Conservation (phyloP, 2,329 filamentous ascomycete genomes). For the Dactylellina parvicollis region DNA sequence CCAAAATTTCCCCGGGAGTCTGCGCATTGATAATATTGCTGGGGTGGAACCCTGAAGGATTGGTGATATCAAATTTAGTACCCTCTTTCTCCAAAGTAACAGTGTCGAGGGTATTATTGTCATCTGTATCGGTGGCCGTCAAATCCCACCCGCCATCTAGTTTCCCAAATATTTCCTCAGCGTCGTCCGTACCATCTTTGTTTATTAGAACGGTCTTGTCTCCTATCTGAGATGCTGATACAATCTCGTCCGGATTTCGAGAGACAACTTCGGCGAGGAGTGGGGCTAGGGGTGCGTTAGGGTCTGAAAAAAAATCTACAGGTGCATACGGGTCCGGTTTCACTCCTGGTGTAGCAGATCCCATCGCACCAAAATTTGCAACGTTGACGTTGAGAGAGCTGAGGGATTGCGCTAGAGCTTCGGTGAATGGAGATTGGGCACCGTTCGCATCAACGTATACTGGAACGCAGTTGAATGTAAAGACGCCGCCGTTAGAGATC, state of each 20-base stretch:
- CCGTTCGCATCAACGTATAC: slow-evolving; percentile 36
- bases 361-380: slow-evolving; percentile 7
- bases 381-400: slow-evolving; percentile 26
- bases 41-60: slow-evolving; percentile 20
- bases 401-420: not conserved
- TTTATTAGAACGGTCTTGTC: slow-evolving; percentile 21
- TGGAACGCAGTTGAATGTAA: slow-evolving; percentile 48
- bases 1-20: slow-evolving; percentile 1
- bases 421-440: slow-evolving; percentile 18
- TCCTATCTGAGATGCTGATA: slow-evolving; percentile 17
- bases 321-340: not conserved
- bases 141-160: slow-evolving; percentile 14
- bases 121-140: slow-evolving; percentile 20
- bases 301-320: not conserved
- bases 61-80: slow-evolving; percentile 15
- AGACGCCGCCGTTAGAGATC: slow-evolving; percentile 16
- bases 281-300: slow-evolving; percentile 3
- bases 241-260: slow-evolving; percentile 6
- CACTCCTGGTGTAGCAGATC: not conserved
- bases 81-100: slow-evolving; percentile 19
- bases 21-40: slow-evolving; percentile 1
- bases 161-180: slow-evolving; percentile 1
- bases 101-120: not conserved
- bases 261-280: slow-evolving; percentile 29
- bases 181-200: slow-evolving; percentile 6